Percentiles rank a stretch among this genome's conserved stretches.
phyloP scores from a whole-genome alignment of 2,329 filamentous ascomycete species.

The Stromatinia cepivora region DNA sequence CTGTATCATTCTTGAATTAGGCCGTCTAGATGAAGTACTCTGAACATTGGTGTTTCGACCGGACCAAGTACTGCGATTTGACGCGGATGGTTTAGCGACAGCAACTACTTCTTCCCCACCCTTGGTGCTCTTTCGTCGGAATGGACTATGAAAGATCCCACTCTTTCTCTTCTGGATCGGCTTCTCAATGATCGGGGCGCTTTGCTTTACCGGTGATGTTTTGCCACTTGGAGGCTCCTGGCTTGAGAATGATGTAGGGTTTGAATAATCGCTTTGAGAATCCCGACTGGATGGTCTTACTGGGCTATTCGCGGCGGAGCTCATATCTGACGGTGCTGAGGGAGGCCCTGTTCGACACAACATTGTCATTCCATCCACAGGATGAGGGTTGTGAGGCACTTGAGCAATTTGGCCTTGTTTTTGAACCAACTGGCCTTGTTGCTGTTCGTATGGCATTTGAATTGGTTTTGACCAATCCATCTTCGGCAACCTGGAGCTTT shows the following conservation, averaged over 20 bases:
- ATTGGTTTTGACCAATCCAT: conserved; percentile 25
- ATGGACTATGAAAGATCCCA: conserved; percentile 93
- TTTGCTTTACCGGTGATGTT: conserved; percentile 70
- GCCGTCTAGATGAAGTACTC: conserved; percentile 42
- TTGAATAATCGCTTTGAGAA: conserved; percentile 87
- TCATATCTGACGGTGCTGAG: conserved; percentile 68
- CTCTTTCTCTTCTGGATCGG: conserved; percentile 67
- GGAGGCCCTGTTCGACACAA: conserved; percentile 77
- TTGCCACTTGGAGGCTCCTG: conserved; percentile 75
- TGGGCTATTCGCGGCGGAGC: conserved; percentile 59
- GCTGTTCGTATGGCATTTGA: conserved; percentile 25
- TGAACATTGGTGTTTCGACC: conserved; percentile 35
- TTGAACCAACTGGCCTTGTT: conserved; percentile 30
- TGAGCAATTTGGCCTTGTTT: conserved; percentile 60
- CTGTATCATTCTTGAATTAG: conserved; percentile 42
- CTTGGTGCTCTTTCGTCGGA: conserved; percentile 84
- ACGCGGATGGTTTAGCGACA: conserved; percentile 36
- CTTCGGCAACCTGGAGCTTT: conserved; percentile 23
- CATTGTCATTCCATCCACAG: conserved; percentile 96
- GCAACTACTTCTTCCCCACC: conserved; percentile 62
- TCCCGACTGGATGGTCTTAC: conserved; percentile 80
- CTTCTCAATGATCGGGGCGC: conserved; percentile 53
- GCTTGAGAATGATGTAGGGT: conserved; percentile 85
- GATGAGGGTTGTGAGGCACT: conserved; percentile 90
- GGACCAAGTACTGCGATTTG: conserved; percentile 62